Percentiles rank a stretch among this genome's conserved stretches.
These are phyloP conservation scores for Salvia hispanica DNA, from an alignment of 257 asterid species.

Conservation along the genomic window DNA sequence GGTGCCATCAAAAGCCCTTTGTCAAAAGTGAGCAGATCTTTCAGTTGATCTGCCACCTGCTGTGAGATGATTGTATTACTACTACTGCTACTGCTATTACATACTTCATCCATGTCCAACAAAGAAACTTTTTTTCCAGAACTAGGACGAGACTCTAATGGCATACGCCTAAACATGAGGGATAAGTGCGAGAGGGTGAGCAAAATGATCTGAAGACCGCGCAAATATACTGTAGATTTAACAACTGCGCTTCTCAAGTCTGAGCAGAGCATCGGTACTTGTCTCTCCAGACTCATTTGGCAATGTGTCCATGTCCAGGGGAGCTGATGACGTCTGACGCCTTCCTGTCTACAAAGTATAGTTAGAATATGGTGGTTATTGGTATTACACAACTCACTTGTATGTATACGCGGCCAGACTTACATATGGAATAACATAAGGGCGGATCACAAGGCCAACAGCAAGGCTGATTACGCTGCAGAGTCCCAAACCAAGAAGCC, in stretches of 20 bases:
- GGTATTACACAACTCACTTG: neutral
- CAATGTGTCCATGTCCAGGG: constrained; percentile 73
- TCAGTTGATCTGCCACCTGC: constrained; percentile 38
- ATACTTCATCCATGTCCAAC: constrained; percentile 45
- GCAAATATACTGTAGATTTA: constrained; percentile 45
- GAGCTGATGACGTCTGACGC: constrained; percentile 45
- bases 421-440: constrained; percentile 64
- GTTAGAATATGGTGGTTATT: constrained; percentile 38
- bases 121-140: constrained; percentile 43
- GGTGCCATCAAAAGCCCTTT: constrained; percentile 34
- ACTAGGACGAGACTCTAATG: constrained; percentile 36
- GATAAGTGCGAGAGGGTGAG: constrained; percentile 52
- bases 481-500: constrained; percentile 59
- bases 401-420: constrained; percentile 33
- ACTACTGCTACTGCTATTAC: constrained; percentile 19
- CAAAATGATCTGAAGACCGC: constrained; percentile 36
- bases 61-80: constrained; percentile 28
- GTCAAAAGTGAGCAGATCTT: constrained; percentile 61
- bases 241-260: constrained; percentile 81
- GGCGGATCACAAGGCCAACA: constrained; percentile 69
- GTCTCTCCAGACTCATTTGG: constrained; percentile 87
- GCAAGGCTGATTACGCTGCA: constrained; percentile 65
- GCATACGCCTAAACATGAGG: constrained; percentile 52
- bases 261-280: constrained; percentile 64
- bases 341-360: constrained; percentile 80